A percentile compares a stretch with the other conserved stretches of the same genome.
Evolutionary conservation across 1,139 yeast species (phyloP).

Genomic region (Insectozyma bohioensis): DNA sequence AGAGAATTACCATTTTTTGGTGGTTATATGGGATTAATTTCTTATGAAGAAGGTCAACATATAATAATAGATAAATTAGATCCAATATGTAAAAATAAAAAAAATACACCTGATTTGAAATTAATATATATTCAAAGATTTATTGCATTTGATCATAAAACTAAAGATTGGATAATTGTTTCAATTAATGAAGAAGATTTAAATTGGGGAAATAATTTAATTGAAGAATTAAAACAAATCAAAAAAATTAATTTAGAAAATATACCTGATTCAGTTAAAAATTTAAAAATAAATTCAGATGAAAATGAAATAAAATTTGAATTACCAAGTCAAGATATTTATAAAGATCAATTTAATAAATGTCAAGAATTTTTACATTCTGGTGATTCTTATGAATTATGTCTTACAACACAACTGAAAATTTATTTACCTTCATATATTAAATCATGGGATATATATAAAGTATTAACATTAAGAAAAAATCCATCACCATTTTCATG

Average conservation of each 20-base stretch:
- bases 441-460: slow-evolving; percentile 78
- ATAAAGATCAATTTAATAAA: slow-evolving; percentile 52
- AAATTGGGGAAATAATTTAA: slow-evolving; percentile 34
- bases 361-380: slow-evolving; percentile 71
- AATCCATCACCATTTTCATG: slow-evolving; percentile 96
- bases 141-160: slow-evolving; percentile 52
- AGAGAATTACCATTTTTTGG: slow-evolving; percentile 75
- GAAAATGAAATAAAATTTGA: slow-evolving; percentile 32
- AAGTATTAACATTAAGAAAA: slow-evolving; percentile 55
- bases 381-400: slow-evolving; percentile 94
- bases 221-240: slow-evolving; percentile 14
- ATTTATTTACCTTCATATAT: slow-evolving; percentile 48
- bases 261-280: slow-evolving; percentile 29
- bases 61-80: slow-evolving; percentile 33
- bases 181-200: slow-evolving; percentile 41
- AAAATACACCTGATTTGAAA: slow-evolving; percentile 71
- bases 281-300: slow-evolving; percentile 22
- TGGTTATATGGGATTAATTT: slow-evolving; percentile 80
- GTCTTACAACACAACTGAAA: slow-evolving; percentile 79
- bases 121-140: slow-evolving; percentile 70
- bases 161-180: slow-evolving; percentile 52
- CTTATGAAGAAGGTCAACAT: slow-evolving; percentile 80
- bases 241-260: slow-evolving; percentile 16
- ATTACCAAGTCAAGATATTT: slow-evolving; percentile 56
- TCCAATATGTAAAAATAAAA: slow-evolving; percentile 25